Percentiles rank a stretch among this genome's conserved stretches.
These are phyloP conservation scores for Sporothrix brunneoviolacea DNA, from an alignment of 2,329 filamentous ascomycete genomes.

Conservation along the genomic window DNA sequence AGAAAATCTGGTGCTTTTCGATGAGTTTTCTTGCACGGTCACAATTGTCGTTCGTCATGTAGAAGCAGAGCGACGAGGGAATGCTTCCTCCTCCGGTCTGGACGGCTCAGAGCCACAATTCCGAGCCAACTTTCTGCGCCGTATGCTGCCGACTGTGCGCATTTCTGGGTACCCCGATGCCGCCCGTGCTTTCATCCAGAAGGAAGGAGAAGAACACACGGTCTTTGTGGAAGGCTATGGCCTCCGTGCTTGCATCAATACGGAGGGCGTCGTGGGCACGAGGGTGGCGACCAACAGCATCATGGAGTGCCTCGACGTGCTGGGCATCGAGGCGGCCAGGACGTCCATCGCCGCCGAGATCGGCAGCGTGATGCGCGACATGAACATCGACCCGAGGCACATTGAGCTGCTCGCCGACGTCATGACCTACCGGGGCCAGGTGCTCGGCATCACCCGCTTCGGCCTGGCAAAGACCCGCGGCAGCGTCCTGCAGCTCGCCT, in stretches of 20 bases:
- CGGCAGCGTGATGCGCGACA: slow-evolving; percentile 77
- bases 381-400: slow-evolving; percentile 94
- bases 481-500: slow-evolving; percentile 84
- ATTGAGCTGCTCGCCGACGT: slow-evolving; percentile 97
- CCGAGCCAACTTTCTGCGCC: slow-evolving; percentile 78
- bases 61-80: slow-evolving; percentile 35
- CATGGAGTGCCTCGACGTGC: slow-evolving; percentile 78
- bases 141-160: slow-evolving; percentile 71
- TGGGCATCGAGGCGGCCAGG: slow-evolving; percentile 92
- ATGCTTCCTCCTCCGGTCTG: no score
- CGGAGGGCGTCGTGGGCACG: slow-evolving; percentile 78
- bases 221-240: slow-evolving; percentile 95
- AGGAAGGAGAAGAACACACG: slow-evolving; percentile 59
- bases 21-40: slow-evolving; percentile 56
- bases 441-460: slow-evolving; percentile 93
- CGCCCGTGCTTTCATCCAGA: slow-evolving; percentile 80
- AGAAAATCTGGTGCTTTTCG: slow-evolving; percentile 50
- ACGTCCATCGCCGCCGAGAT: slow-evolving; percentile 88
- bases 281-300: slow-evolving; percentile 74
- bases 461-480: slow-evolving; percentile 95
- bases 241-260: slow-evolving; percentile 82
- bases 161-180: slow-evolving; percentile 88
- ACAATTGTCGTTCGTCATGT: slow-evolving; percentile 58
- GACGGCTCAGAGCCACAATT: slow-evolving; percentile 66
- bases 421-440: slow-evolving; percentile 98